These are phyloP conservation scores for Penicillium diatomitis DNA, from an alignment of 495 filamentous ascomycete genomes.

Conservation along the genomic window DNA sequence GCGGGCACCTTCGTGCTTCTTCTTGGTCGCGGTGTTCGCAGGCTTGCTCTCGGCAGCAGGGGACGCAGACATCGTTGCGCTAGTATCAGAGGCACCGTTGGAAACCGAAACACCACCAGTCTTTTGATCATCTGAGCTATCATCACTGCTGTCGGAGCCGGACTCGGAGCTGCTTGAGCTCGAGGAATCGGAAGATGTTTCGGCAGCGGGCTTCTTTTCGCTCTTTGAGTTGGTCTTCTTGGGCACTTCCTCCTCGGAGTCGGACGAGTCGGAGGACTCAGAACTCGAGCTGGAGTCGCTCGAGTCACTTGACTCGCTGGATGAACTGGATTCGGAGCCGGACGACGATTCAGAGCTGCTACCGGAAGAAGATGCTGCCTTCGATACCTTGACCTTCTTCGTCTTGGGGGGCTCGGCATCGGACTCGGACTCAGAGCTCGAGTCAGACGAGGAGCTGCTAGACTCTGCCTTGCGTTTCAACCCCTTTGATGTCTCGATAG, in stretches of 20 bases:
- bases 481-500: constrained; percentile 28
- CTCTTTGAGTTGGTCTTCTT: constrained; percentile 28
- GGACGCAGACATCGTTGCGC: constrained; percentile 25
- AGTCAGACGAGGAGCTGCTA: constrained; percentile 39
- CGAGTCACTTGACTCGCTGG: not conserved
- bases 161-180: constrained; percentile 17
- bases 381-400: constrained; percentile 31
- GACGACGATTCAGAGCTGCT: constrained; percentile 15
- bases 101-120: constrained; percentile 7
- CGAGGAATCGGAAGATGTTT: constrained; percentile 43
- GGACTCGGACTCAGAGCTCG: constrained; percentile 36
- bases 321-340: constrained; percentile 10
- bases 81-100: constrained; percentile 17
- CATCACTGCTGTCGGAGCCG: constrained; percentile 15
- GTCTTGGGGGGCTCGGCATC: constrained; percentile 30
- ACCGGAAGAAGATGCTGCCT: constrained; percentile 18
- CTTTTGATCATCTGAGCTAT: constrained; percentile 18
- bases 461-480: constrained; percentile 60
- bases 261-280: constrained; percentile 32
- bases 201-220: constrained; percentile 38
- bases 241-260: constrained; percentile 21
- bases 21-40: constrained; percentile 28
- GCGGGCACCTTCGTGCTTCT: constrained; percentile 41
- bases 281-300: constrained; percentile 20
- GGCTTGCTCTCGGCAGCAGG: constrained; percentile 19